Percentiles rank a stretch among this genome's conserved stretches.
Conservation (phyloP, 2,329 filamentous ascomycete genomes). For the Diaporthe aspalathi region DNA sequence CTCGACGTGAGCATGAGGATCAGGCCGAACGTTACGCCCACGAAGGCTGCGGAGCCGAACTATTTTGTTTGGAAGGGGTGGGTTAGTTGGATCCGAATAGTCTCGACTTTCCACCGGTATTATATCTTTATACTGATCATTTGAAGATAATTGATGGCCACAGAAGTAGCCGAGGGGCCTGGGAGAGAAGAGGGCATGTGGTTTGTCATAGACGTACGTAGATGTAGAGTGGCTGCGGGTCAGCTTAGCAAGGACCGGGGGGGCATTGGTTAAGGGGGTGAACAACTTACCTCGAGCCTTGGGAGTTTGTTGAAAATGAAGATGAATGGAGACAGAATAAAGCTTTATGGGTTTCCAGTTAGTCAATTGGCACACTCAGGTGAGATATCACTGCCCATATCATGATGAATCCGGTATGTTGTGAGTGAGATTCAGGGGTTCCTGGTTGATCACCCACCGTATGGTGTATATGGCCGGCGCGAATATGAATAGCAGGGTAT, state of each 20-base stretch:
- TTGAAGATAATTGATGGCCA: background rate
- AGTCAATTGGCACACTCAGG: background rate
- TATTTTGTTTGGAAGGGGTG: slow-evolving; percentile 46
- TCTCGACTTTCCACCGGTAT: background rate
- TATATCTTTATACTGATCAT: background rate
- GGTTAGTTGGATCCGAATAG: slow-evolving; percentile 62
- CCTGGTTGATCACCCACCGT: slow-evolving; percentile 26
- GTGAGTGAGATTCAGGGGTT: background rate
- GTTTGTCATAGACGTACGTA: slow-evolving; percentile 29
- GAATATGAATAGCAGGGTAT: slow-evolving; percentile 36
- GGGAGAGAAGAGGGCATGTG: background rate
- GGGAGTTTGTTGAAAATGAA: slow-evolving; percentile 42
- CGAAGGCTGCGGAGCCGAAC: slow-evolving; percentile 73
- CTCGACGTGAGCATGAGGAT: slow-evolving; percentile 68
- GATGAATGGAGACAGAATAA: slow-evolving; percentile 41
- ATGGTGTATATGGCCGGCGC: slow-evolving; percentile 36
- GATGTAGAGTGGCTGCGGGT: slow-evolving; percentile 37
- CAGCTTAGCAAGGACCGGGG: slow-evolving; percentile 6
- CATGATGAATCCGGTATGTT: background rate
- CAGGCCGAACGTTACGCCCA: slow-evolving; percentile 74
- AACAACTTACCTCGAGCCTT: slow-evolving; percentile 30
- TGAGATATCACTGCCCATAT: background rate
- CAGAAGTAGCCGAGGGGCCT: background rate
- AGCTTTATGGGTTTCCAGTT: background rate
- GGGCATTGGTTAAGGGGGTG: background rate